Evolutionary conservation across 176 grass and related monocot genomes (phyloP).

Genomic region (Carex myosuroides): DNA sequence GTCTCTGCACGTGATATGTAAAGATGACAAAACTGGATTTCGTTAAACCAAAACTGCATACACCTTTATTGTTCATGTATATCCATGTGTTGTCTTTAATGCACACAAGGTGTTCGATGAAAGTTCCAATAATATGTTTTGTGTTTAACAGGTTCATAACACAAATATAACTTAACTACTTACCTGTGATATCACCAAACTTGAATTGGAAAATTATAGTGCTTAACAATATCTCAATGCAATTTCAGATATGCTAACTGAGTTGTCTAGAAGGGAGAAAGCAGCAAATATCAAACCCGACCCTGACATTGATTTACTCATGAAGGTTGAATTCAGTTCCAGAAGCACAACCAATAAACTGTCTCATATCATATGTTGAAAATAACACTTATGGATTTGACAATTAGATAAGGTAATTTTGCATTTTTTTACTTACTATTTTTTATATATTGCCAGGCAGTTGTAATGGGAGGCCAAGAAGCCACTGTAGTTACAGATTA

Average conservation of each 20-base stretch:
- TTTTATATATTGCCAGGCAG: slow-evolving; percentile 33
- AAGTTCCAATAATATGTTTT: no score
- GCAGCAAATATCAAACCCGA: slow-evolving; percentile 87
- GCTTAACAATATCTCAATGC: neutral
- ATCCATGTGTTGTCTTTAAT: no score
- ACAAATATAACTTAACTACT: no score
- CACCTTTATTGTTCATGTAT: no score
- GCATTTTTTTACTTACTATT: neutral
- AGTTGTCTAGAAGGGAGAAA: slow-evolving; percentile 86
- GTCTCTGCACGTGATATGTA: no score
- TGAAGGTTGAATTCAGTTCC: slow-evolving; percentile 18
- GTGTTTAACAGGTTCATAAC: no score
- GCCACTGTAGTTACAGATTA: slow-evolving; percentile 67
- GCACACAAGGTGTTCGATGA: no score
- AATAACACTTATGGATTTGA: neutral
- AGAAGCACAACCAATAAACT: neutral
- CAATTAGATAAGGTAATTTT: neutral
- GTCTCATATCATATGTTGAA: neutral
- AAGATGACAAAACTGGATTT: no score
- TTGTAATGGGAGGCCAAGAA: slow-evolving; percentile 48
- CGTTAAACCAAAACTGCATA: no score
- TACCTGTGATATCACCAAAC: neutral
- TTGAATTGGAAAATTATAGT: neutral
- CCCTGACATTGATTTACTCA: slow-evolving; percentile 50
- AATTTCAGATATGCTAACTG: slow-evolving; percentile 64